Base-by-base conservation (phyloP, 2,329 filamentous ascomycete genomes). In the Verticillium klebahnii region DNA sequence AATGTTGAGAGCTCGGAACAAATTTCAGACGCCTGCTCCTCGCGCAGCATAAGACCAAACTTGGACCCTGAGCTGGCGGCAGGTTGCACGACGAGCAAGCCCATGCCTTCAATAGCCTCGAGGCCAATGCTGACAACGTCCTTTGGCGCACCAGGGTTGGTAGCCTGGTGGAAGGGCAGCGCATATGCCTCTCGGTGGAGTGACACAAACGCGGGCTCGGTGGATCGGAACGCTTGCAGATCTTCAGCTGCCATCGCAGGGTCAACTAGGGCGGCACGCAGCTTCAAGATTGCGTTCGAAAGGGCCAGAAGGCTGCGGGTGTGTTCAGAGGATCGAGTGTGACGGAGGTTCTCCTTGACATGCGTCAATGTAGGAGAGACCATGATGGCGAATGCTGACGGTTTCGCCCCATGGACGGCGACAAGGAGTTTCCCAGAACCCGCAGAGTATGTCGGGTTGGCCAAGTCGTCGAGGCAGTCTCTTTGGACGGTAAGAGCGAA, bases 391-490 rank as follows among this genome's bases (percentile, higher is more conserved):
- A 86, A 87, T 1, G 82, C 78, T 29, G 73, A 71, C 4, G 76
- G 70, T 37, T 76, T 81, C 15, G 82, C 79, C 50, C 79, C 82
- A 60, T 82, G 70, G 4, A 85, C 77, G 58, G 80, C 80, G 61
- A 82, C 77, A 9, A 86, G 71, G 8, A 86, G 73, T 45, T 82
- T 77, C 6, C 84, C 84, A 9, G 83, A 81, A 7, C 80, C 74
- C 36, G 79, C 78, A 0, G 81, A 77, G 64, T 86, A 86, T 14
- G 78, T 80, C 2, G 80, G 75, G 62, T 81, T 85, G 5, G 78
- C 77, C 23, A 87, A 70, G 61, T 87, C 84, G 32, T 80, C 78
- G 15, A 79, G 75, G 61, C 83, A 81, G 67, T 87, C 85, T 37
- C 78, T 76, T 62, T 82, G 82, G 5, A 84, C 78, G 12, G 76